Conservation (phyloP, 2,329 filamentous ascomycete genomes). For the Penicillium sp. region DNA sequence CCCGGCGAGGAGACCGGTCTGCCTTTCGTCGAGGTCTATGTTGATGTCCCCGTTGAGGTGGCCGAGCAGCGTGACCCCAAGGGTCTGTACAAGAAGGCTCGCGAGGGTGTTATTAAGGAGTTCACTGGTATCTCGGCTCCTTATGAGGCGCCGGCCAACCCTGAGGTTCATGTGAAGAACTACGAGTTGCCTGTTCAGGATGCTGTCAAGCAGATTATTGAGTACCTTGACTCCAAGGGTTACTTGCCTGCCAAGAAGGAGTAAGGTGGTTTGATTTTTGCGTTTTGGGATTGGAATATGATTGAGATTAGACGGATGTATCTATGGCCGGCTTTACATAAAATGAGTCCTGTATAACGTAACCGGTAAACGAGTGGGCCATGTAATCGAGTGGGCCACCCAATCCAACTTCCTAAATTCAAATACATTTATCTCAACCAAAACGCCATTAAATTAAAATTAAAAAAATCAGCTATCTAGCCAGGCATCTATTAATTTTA, state of each 20-base stretch:
- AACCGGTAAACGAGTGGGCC: no score
- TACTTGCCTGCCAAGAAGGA: slow-evolving; percentile 49
- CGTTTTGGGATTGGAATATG: background rate
- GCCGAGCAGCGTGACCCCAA: slow-evolving; percentile 96
- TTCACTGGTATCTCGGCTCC: slow-evolving; percentile 95
- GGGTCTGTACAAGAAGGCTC: slow-evolving; percentile 95
- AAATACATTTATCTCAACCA: no score
- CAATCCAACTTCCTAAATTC: no score
- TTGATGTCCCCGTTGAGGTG: slow-evolving; percentile 86
- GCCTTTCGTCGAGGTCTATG: slow-evolving; percentile 88
- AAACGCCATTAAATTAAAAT: no score
- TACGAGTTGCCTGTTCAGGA: slow-evolving; percentile 82
- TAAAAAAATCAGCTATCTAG: no score
- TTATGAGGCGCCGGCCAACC: slow-evolving; percentile 81
- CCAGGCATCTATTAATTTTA: no score
- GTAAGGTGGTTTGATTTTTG: background rate
- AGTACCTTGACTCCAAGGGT: slow-evolving; percentile 70
- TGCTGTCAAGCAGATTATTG: slow-evolving; percentile 78
- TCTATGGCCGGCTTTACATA: slow-evolving; percentile 1
- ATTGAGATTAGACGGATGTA: background rate
- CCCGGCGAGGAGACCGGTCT: slow-evolving; percentile 61
- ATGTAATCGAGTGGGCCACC: no score
- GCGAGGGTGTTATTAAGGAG: slow-evolving; percentile 90
- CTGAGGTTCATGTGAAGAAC: slow-evolving; percentile 85
- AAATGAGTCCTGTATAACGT: slow-evolving; percentile 13